Evolutionary conservation across 352 stramenopile species (phyloP).

Genomic region (Phytophthora citricola): DNA sequence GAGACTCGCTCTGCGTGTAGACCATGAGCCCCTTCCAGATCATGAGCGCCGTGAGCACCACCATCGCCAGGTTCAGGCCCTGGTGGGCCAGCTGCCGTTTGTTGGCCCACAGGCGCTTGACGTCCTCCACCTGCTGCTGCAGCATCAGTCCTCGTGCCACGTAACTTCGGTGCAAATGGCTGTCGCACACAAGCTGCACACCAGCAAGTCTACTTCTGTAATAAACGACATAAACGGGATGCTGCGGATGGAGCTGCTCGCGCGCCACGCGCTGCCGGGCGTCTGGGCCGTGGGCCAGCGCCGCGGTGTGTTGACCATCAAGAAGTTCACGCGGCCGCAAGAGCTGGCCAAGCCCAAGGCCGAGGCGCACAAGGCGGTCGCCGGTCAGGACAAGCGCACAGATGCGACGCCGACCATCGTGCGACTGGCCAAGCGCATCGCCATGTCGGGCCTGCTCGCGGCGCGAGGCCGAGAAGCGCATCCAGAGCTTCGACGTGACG

Average conservation of each 20-base stretch:
- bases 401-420: constrained; percentile 19
- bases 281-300: constrained; percentile 12
- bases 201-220: constrained; percentile 1
- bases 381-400: background rate
- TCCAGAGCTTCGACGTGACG: constrained; percentile 69
- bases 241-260: constrained; percentile 27
- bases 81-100: constrained; percentile 98
- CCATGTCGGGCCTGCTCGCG: constrained; percentile 84
- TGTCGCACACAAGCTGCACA: background rate
- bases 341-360: constrained; percentile 14
- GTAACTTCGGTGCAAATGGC: background rate
- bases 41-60: constrained; percentile 99
- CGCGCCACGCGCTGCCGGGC: constrained; percentile 2
- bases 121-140: constrained; percentile 92
- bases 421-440: constrained; percentile 85
- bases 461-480: constrained; percentile 84
- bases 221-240: constrained; percentile 1
- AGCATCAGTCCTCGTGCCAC: constrained; percentile 54
- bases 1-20: constrained; percentile 96
- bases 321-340: constrained; percentile 42
- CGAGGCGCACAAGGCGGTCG: background rate
- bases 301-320: constrained; percentile 51
- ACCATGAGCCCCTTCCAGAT: constrained; percentile 99
- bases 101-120: constrained; percentile 99
- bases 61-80: constrained; percentile 98